A percentile compares a stretch with the other conserved stretches of the same genome.
phyloP scores from a whole-genome alignment of 225 moss, liverwort and hornwort species.

The Physcomitrellopsis africana region DNA sequence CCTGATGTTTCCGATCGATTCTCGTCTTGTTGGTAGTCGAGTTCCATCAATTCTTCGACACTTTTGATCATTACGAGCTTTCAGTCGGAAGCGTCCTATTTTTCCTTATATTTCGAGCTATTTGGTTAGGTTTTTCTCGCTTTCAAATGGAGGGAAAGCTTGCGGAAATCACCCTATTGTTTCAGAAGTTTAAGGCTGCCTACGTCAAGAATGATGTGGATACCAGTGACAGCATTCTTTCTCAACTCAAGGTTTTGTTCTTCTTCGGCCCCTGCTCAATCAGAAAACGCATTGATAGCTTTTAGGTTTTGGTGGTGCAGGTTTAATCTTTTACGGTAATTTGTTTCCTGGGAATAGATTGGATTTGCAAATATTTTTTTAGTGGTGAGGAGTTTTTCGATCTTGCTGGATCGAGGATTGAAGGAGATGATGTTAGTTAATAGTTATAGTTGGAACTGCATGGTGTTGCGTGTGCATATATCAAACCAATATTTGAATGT shows the following conservation, averaged over 20 bases:
- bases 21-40: background rate
- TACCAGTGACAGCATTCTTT: conserved; percentile 52
- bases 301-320: background rate
- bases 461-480: background rate
- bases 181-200: conserved; percentile 61
- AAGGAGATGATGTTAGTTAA: background rate
- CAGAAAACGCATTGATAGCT: background rate
- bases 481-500: background rate
- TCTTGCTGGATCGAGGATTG: background rate
- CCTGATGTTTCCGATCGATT: background rate
- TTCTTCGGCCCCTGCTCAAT: background rate
- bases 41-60: background rate
- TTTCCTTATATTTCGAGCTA: background rate
- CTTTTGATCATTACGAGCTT: background rate
- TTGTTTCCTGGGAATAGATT: background rate
- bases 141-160: conserved; percentile 64
- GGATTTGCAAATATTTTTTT: no score
- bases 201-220: conserved; percentile 49
- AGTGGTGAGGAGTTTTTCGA: background rate
- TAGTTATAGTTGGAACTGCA: background rate
- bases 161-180: conserved; percentile 48
- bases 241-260: conserved; percentile 55
- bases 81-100: background rate
- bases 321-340: background rate
- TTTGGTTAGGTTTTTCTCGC: background rate